phyloP scores from a whole-genome alignment of 83 land plant genomes.

The Isoetes engelmannii region DNA sequence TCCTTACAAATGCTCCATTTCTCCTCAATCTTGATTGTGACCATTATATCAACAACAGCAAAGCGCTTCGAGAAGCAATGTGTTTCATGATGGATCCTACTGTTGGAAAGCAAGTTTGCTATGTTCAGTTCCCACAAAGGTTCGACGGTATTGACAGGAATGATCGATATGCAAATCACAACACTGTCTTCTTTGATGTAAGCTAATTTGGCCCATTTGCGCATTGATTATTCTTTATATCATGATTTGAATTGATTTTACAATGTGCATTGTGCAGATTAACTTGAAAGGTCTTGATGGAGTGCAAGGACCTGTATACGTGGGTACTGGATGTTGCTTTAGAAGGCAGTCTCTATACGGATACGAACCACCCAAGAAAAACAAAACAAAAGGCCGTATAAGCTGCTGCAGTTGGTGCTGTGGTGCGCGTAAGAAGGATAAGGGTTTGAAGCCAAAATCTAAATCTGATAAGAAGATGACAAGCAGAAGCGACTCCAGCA shows the following conservation, averaged over 20 bases:
- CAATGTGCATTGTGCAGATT: slow-evolving; percentile 11
- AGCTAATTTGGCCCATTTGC: background rate
- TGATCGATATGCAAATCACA: slow-evolving; percentile 81
- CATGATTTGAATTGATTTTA: background rate
- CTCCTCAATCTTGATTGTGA: slow-evolving; percentile 87
- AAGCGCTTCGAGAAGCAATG: slow-evolving; percentile 79
- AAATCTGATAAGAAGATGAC: slow-evolving; percentile 51
- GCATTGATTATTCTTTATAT: background rate
- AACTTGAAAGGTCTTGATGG: slow-evolving; percentile 26
- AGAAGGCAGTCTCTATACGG: slow-evolving; percentile 21
- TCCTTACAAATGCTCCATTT: slow-evolving; percentile 75
- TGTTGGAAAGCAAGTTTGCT: slow-evolving; percentile 49
- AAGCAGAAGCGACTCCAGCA: slow-evolving; percentile 51
- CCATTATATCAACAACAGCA: slow-evolving; percentile 88
- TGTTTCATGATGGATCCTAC: slow-evolving; percentile 84
- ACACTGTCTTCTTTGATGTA: slow-evolving; percentile 33
- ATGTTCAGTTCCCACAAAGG: slow-evolving; percentile 45
- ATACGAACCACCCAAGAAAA: slow-evolving; percentile 18
- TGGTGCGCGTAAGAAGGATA: slow-evolving; percentile 48
- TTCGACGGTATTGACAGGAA: slow-evolving; percentile 77
- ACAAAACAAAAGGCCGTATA: slow-evolving; percentile 49
- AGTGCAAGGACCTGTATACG: slow-evolving; percentile 20
- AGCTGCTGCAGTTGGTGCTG: slow-evolving; percentile 68
- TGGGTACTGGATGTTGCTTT: slow-evolving; percentile 19
- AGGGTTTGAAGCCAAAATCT: slow-evolving; percentile 14